Evolutionary conservation across 345 rosid genomes (phyloP).

Genomic region (Eucalyptus virginea): DNA sequence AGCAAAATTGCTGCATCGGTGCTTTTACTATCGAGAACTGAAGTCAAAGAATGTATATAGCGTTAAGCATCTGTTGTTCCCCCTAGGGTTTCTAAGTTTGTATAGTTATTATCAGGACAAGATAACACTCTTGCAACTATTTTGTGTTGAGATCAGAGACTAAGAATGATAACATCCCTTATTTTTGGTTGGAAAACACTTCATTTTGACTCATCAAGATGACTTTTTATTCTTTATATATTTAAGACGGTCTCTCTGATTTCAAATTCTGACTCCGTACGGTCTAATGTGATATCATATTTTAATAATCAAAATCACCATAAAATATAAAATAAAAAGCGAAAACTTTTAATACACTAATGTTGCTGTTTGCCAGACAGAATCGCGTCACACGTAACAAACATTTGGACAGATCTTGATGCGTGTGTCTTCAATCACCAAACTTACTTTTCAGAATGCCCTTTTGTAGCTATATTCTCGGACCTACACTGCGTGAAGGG

Average conservation of each 20-base stretch:
- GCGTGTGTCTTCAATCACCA: rapidly evolving
- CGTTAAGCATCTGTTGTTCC: background rate
- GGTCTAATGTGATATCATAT: background rate
- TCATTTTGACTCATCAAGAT: background rate
- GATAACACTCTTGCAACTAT: background rate
- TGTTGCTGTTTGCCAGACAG: background rate
- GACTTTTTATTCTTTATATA: background rate
- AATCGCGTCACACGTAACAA: background rate
- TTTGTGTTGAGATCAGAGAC: background rate
- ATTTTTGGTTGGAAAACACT: background rate
- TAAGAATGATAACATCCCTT: background rate
- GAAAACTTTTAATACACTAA: background rate
- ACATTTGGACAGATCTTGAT: background rate
- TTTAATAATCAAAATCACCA: background rate
- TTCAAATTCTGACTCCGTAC: background rate
- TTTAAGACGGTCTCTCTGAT: background rate
- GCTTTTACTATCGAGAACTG: background rate
- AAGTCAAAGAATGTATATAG: background rate
- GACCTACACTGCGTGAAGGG: background rate
- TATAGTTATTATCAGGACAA: background rate
- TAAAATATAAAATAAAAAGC: background rate
- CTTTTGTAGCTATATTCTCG: background rate
- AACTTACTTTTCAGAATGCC: background rate
- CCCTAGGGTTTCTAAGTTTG: background rate
- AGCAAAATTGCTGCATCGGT: background rate